phyloP scores from a whole-genome alignment of 768 basidiomycete species.

The Tremella mesenterica region DNA sequence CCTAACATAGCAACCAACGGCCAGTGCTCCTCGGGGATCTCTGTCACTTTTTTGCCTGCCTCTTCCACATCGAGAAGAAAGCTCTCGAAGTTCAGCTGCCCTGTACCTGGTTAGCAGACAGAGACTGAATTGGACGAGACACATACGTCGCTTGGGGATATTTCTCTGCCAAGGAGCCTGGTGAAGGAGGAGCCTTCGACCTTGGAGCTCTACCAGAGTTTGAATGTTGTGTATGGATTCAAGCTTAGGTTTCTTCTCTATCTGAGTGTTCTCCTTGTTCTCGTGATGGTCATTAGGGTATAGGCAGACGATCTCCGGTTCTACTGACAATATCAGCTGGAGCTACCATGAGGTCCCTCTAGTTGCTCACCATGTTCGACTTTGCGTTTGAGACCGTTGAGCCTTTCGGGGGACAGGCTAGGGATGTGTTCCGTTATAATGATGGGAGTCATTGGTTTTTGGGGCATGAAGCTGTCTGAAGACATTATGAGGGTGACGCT shows the following conservation, averaged over 20 bases:
- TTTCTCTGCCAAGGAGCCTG: conserved; percentile 9
- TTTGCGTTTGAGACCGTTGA: neutral
- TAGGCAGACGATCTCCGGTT: neutral
- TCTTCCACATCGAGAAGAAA: conserved; percentile 28
- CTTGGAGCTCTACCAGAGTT: conserved; percentile 23
- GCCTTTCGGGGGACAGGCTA: neutral
- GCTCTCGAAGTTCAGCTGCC: conserved; percentile 15
- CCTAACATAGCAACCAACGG: conserved; percentile 23
- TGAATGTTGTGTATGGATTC: neutral
- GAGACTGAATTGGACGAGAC: neutral
- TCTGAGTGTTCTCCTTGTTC: neutral
- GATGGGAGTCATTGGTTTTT: neutral
- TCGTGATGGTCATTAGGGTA: neutral
- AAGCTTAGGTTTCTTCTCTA: neutral
- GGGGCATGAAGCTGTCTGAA: too few relatives aligned
- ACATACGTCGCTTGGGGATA: neutral
- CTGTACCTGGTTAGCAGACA: conserved; percentile 7
- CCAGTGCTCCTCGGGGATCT: conserved; percentile 23
- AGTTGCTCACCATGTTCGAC: neutral
- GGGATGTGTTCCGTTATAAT: neutral
- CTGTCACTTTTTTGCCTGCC: conserved; percentile 5
- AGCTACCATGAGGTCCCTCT: neutral
- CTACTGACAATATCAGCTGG: neutral
- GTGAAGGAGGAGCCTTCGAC: conserved; percentile 22
- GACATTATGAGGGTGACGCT: too few relatives aligned